Percentiles rank a stretch among this genome's conserved stretches.
Conservation (phyloP, 2,329 filamentous ascomycete species). For the Calonectria pteridis region DNA sequence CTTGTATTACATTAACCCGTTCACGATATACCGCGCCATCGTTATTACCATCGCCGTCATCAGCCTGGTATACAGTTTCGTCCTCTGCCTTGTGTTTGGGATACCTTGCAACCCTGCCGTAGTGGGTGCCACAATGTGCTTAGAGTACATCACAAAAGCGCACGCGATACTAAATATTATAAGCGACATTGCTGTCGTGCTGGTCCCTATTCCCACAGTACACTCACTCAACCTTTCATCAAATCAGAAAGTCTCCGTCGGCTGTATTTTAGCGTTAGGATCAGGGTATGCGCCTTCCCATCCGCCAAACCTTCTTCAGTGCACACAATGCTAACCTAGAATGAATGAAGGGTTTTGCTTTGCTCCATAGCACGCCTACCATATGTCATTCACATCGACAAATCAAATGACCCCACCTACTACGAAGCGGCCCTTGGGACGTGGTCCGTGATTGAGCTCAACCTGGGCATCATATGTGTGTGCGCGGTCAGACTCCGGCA, state of each 20-base stretch:
- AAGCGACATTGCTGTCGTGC: background rate
- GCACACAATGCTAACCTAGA: background rate
- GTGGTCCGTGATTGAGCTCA: slow-evolving; percentile 54
- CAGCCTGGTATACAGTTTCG: background rate
- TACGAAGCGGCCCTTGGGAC: slow-evolving; percentile 41
- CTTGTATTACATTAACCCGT: background rate
- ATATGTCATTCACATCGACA: slow-evolving; percentile 16
- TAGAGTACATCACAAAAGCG: background rate
- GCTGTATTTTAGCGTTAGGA: background rate
- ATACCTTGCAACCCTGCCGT: background rate
- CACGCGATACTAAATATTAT: background rate
- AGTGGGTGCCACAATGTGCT: background rate
- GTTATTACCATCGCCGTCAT: background rate
- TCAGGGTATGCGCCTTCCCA: background rate
- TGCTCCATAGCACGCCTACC: background rate
- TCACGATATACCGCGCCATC: background rate
- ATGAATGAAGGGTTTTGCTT: background rate
- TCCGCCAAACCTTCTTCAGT: background rate
- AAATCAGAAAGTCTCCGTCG: background rate
- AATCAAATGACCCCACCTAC: slow-evolving; percentile 48
- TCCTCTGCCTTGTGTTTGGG: background rate
- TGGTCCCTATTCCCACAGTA: background rate
- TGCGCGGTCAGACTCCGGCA: slow-evolving; percentile 48
- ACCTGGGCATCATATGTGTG: slow-evolving; percentile 53
- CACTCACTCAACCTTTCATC: background rate